Conservation (phyloP, 257 asterid genomes). For the Primulina eburnea region DNA sequence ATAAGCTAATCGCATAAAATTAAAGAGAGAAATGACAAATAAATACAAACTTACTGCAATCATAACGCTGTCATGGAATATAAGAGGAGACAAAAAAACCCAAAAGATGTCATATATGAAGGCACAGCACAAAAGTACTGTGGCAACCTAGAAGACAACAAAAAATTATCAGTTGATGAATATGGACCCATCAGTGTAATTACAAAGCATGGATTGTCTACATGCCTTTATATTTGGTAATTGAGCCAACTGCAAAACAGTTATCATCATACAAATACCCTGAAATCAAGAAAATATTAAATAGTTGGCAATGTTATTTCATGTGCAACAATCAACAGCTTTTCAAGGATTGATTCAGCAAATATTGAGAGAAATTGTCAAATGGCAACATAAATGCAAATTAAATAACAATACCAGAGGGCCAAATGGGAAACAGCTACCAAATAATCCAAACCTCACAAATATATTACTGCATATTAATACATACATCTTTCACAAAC, state of each 20-base stretch:
- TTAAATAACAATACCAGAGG: constrained; percentile 9
- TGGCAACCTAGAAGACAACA: constrained; percentile 68
- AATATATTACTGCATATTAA: constrained; percentile 17
- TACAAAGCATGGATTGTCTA: constrained; percentile 3
- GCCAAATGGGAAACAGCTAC: not conserved
- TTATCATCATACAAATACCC: constrained; percentile 97
- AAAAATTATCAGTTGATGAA: constrained; percentile 20
- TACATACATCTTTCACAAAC: constrained; percentile 4
- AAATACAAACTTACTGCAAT: constrained; percentile 62
- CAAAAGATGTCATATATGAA: constrained; percentile 95
- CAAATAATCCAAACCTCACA: constrained; percentile 1
- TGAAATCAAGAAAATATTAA: constrained; percentile 38
- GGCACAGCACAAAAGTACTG: constrained; percentile 86
- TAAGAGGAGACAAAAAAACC: constrained; percentile 92
- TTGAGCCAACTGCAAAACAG: constrained; percentile 89
- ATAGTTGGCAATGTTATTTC: constrained; percentile 22
- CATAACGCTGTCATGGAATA: constrained; percentile 98
- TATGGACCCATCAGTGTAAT: constrained; percentile 14
- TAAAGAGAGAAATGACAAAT: constrained; percentile 15
- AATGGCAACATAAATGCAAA: not conserved
- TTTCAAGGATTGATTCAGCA: constrained; percentile 15
- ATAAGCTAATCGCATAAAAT: constrained; percentile 8
- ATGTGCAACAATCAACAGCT: constrained; percentile 23
- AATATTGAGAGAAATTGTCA: constrained; percentile 17
- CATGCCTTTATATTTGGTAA: constrained; percentile 91